Conservation (phyloP, 2,329 filamentous ascomycete species). For the Alternaria sp. region DNA sequence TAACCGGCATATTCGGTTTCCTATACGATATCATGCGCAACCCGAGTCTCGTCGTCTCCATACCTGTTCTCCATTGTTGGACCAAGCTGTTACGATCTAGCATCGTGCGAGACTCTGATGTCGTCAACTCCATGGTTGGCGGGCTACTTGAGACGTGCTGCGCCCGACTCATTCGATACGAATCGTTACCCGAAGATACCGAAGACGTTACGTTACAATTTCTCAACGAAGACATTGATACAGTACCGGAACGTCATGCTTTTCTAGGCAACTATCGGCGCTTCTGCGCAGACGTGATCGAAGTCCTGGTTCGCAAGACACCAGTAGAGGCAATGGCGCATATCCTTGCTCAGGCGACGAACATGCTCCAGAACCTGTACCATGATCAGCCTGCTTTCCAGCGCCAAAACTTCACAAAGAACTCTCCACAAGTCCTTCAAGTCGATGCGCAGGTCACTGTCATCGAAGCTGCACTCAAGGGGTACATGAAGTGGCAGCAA, state of each 20-base stretch:
- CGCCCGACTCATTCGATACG: slow-evolving; percentile 83
- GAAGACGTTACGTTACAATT: slow-evolving; percentile 81
- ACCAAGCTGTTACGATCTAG: slow-evolving; percentile 78
- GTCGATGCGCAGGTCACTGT: slow-evolving; percentile 91
- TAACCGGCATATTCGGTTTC: slow-evolving; percentile 78
- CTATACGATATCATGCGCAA: slow-evolving; percentile 80
- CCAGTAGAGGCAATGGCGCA: slow-evolving; percentile 85
- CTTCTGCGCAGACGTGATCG: slow-evolving; percentile 87
- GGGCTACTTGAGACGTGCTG: slow-evolving; percentile 83
- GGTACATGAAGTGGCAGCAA: slow-evolving; percentile 80
- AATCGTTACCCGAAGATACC: slow-evolving; percentile 81
- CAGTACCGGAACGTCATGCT: slow-evolving; percentile 88
- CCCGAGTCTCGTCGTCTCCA: slow-evolving; percentile 89
- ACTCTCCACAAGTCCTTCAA: slow-evolving; percentile 73
- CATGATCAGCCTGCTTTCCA: slow-evolving; percentile 71
- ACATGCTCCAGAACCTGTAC: slow-evolving; percentile 76
- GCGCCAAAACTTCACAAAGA: slow-evolving; percentile 61
- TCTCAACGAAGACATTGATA: slow-evolving; percentile 92
- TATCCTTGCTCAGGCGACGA: slow-evolving; percentile 80
- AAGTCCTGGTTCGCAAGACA: slow-evolving; percentile 81
- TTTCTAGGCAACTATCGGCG: slow-evolving; percentile 95
- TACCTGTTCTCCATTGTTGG: slow-evolving; percentile 90
- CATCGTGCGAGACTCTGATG: slow-evolving; percentile 70
- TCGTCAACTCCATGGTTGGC: slow-evolving; percentile 68
- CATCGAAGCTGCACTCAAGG: slow-evolving; percentile 86